Evolutionary conservation across 768 basidiomycete genomes (phyloP), one percentile per base, ranked within the genome.

Genomic region (Roridomyces roridus): DNA sequence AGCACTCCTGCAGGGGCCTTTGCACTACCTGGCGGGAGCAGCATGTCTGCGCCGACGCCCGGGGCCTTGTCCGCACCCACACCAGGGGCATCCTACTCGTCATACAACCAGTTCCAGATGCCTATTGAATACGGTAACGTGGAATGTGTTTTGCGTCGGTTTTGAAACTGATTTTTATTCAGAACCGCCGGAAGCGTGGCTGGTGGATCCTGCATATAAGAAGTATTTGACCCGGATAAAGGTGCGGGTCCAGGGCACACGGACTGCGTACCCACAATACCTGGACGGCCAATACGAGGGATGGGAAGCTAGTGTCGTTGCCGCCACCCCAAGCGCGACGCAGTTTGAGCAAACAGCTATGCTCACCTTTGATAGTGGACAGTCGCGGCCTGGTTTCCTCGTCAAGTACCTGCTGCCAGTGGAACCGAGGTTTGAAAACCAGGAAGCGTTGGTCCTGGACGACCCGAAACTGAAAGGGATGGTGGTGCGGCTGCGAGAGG

Each of bases 361-460:
- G 67, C 55, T 74, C 28, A 66, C 69, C 56, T 64, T 72, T 6
- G 71, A 68, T 36, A 65, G 68, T 26, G 71, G 69, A 21, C 70
- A 70, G 25, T 70, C 74, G 23, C 68, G 68, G 8, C 62, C 61
- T 26, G 61, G 70, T 17, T 73, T 80, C 20, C 75, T 77, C 20
- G 70, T 77, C 55, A 68, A 65, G 40, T 81, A 79, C 51, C 69
- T 85, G 23, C 66, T 60, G 3, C 78, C 82, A 5, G 66, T 80
- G 8, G 67, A 57, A 14, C 82, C 83, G 0, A 54, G 60, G 2
- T 51, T 62, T 12, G 72, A 69, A 39, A 78, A 76, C 8, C 80
- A 86, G 39, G 76, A 76, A 35, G 87, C 84, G 6, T 57, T 88
- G 37, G 75, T 79, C 20, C 68, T 86, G 48, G 73, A 75, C 6